phyloP scores from a whole-genome alignment of 305 asterid species.

The Fraxinus velutina region DNA sequence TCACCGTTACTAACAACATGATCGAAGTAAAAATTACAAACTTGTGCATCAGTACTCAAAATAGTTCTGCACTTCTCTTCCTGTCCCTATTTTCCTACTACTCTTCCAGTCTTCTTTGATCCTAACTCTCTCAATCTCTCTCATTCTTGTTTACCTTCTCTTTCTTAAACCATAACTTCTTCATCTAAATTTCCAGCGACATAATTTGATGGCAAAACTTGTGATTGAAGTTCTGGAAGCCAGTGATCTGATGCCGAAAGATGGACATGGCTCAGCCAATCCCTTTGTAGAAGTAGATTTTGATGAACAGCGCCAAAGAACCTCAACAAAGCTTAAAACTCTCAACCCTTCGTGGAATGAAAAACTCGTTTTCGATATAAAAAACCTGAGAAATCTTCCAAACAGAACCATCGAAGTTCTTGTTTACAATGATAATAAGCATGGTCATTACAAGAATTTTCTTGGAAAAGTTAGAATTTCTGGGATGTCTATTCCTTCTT shows the following conservation, averaged over 20 bases:
- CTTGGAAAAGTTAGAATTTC: constrained; percentile 78
- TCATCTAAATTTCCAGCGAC: constrained; percentile 22
- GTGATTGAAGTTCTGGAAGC: constrained; percentile 78
- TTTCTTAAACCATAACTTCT: constrained; percentile 21
- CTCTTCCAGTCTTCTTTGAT: background rate
- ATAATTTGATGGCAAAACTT: constrained; percentile 54
- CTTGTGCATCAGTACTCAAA: constrained; percentile 18
- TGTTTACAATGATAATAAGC: constrained; percentile 60
- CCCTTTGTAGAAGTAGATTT: constrained; percentile 81
- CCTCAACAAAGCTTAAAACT: constrained; percentile 58
- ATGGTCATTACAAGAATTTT: constrained; percentile 64
- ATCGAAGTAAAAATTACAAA: background rate
- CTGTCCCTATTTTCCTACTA: background rate
- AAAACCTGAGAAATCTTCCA: constrained; percentile 37
- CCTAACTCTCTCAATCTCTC: constrained; percentile 16
- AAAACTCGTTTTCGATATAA: constrained; percentile 55
- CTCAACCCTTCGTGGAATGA: constrained; percentile 84
- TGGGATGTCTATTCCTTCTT: constrained; percentile 54
- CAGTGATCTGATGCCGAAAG: constrained; percentile 87
- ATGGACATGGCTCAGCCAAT: constrained; percentile 79
- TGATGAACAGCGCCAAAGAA: constrained; percentile 61
- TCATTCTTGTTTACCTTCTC: background rate
- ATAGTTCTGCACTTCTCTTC: constrained; percentile 10
- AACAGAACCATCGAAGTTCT: constrained; percentile 46
- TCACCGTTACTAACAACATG: background rate